Base-by-base conservation (phyloP, 768 basidiomycete species). In the Leccinum sublutescens region DNA sequence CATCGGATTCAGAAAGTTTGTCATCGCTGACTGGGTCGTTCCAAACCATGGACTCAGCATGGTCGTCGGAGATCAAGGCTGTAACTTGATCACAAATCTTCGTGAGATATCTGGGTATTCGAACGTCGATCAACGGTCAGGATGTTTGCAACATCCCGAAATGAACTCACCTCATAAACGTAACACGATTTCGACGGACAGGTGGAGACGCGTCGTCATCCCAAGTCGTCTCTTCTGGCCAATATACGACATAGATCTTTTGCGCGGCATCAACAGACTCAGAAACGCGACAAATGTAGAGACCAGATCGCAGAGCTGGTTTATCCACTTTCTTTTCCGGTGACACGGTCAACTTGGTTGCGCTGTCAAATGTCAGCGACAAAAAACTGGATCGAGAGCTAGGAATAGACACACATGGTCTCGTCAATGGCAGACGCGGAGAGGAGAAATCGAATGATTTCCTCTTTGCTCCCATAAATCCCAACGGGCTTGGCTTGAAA, bases 211-310 rank as follows among this genome's bases (percentile, higher is more conserved):
- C 79, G 34, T 75, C 68, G 60, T 85, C 83, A 38, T 80, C 66
- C 85, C 85, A 86, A 0, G 85, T 85, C 0, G 71, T 74, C 14
- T 82, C 78, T 61, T 87, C 83, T 0, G 85, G 86, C 86, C 86
- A 87, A 60, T 82, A 87, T 3, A 86, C 65, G 7, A 83, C 77
- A 58, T 80, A 83, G 5, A 80, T 57, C n/a, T 66, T 63, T 31
- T 74, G 65, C 0, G 10, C 33, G 7, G 48, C 60, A 0, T 34
- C 27, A 2, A 60, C 60, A 51, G 48, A 23, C n/a, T 50, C n/a
- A 27, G 34, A 19, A 58, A 62, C 21, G n/a, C 71, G 72, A 31
- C 77, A 71, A 33, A 80, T 61, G 57, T 85, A 86, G 9, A 85
- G 62, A 17, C 84, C 85, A 14, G 84, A 81, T 9, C 80, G 76